A percentile compares a stretch with the other conserved stretches of the same genome.
These are phyloP conservation scores for Exsudoporus frostii DNA, from an alignment of 768 basidiomycete species.

Conservation along the genomic window DNA sequence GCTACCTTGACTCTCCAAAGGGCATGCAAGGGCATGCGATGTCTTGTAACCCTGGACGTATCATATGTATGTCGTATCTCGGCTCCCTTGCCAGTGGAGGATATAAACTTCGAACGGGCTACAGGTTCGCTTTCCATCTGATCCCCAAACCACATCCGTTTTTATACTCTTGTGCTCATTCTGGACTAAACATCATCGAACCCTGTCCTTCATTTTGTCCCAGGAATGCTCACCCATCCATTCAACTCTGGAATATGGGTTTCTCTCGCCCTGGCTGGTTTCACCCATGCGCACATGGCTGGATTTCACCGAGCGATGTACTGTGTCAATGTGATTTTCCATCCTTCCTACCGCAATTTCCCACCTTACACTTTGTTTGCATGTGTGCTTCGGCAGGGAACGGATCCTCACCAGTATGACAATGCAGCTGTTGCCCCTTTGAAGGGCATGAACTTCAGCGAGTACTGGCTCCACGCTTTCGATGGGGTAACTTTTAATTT, in stretches of 20 bases:
- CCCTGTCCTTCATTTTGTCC: neutral
- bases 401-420: too few species aligned
- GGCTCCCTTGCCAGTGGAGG: neutral
- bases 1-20: too few species aligned
- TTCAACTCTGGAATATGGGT: neutral
- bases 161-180: conserved; percentile 7
- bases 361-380: neutral
- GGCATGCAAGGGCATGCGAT: neutral
- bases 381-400: conserved; percentile 3
- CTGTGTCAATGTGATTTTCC: conserved; percentile 2
- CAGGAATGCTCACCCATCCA: conserved; percentile 1
- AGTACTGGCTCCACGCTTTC: conserved; percentile 5
- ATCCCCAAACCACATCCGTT: neutral
- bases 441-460: accelerated
- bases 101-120: conserved; percentile 4
- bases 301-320: neutral
- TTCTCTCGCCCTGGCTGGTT: conserved; percentile 8
- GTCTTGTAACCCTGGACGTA: too few species aligned
- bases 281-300: conserved; percentile 5
- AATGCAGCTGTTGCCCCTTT: too few species aligned
- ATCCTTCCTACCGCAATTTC: neutral
- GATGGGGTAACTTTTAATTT: neutral
- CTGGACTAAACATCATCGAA: neutral
- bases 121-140: neutral
- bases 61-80: too few species aligned